These are phyloP conservation scores for Colletotrichum tabaci DNA, from an alignment of 2,329 filamentous ascomycete genomes.

Conservation along the genomic window DNA sequence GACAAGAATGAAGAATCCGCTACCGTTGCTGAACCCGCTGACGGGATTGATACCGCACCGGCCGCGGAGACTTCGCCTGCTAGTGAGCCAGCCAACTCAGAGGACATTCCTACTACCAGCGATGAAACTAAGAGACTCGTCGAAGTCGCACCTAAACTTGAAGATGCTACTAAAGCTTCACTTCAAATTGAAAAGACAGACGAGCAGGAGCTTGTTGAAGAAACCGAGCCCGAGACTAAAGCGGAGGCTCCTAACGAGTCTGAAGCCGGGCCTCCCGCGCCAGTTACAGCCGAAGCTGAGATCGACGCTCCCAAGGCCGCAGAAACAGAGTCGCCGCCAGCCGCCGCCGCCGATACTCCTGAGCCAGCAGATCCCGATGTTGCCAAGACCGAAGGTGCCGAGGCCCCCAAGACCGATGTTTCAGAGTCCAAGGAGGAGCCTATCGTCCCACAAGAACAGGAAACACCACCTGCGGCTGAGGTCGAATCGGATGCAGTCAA, in stretches of 20 bases:
- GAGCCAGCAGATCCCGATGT: conserved; percentile 3
- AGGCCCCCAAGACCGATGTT: neutral
- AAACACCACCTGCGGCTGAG: neutral
- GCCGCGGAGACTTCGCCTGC: neutral
- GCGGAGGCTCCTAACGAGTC: conserved; percentile 1
- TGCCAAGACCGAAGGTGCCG: conserved; percentile 1
- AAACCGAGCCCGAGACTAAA: neutral
- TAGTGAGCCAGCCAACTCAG: neutral
- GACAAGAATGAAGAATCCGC: neutral
- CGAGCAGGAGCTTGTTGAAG: neutral
- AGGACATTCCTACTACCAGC: neutral
- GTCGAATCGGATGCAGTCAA: neutral
- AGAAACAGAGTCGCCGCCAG: neutral
- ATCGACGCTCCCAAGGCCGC: neutral
- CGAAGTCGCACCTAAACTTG: neutral
- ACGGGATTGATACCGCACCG: neutral
- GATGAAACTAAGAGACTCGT: neutral
- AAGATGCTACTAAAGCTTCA: neutral
- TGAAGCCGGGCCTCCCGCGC: neutral
- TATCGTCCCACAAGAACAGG: neutral
- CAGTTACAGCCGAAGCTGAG: conserved; percentile 2
- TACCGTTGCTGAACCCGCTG: neutral
- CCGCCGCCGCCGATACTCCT: neutral
- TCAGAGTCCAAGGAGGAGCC: neutral
- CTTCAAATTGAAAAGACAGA: neutral